These are phyloP conservation scores for Malus orientalis DNA, from an alignment of 306 rosid genomes.

Conservation along the genomic window DNA sequence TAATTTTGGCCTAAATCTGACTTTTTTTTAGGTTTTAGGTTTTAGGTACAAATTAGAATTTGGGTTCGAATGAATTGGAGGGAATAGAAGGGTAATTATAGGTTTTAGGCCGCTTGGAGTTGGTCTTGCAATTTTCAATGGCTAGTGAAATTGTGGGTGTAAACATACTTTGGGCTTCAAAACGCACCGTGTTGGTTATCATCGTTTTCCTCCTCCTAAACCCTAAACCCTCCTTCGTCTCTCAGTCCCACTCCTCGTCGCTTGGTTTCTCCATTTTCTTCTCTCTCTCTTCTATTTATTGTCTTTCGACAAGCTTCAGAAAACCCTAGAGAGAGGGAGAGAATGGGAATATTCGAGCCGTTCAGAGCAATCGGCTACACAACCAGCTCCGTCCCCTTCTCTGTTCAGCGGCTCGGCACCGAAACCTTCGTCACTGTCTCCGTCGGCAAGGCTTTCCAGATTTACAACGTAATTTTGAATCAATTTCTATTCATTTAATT, in stretches of 20 bases:
- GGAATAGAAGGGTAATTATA: too few species aligned
- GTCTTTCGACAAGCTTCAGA: neutral
- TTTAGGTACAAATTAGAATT: too few species aligned
- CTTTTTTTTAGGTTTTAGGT: too few species aligned
- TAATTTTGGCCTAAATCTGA: too few species aligned
- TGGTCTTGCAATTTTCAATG: too few species aligned
- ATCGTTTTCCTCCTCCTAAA: neutral
- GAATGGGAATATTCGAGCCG: slow-evolving; percentile 82
- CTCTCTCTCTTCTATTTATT: neutral
- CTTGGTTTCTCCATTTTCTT: neutral
- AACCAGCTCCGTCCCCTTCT: slow-evolving; percentile 59
- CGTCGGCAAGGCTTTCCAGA: slow-evolving; percentile 86
- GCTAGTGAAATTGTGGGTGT: too few species aligned
- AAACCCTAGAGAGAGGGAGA: neutral
- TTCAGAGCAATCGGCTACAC: slow-evolving; percentile 83
- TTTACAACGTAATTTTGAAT: slow-evolving; percentile 50
- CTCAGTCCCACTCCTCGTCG: neutral
- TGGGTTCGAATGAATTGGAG: too few species aligned
- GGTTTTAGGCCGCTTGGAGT: too few species aligned
- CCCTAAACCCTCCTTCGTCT: neutral
- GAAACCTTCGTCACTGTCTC: slow-evolving; percentile 84
- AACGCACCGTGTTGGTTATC: too few species aligned
- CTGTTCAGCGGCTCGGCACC: slow-evolving; percentile 78
- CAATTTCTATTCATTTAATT: neutral
- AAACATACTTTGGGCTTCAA: too few species aligned